These are phyloP conservation scores for Mucor lusitanicus DNA, from an alignment of 371 early-diverging fungal species.

Conservation along the genomic window DNA sequence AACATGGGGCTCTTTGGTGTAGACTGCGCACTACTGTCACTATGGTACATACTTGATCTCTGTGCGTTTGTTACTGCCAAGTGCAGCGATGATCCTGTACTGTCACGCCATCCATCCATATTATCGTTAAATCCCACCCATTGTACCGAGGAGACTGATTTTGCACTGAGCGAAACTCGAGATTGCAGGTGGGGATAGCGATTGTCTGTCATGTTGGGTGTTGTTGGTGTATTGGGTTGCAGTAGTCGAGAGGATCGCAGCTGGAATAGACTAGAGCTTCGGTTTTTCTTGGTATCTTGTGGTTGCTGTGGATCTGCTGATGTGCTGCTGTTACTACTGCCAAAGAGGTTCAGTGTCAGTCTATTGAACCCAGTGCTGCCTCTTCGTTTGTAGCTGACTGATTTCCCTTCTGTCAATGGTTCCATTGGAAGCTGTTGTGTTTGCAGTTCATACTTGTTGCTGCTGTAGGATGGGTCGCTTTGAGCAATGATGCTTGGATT, in stretches of 20 bases:
- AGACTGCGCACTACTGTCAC: slow-evolving; percentile 11
- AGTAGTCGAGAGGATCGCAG: slow-evolving; percentile 23
- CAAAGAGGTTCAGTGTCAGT: slow-evolving; percentile 26
- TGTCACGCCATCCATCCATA: slow-evolving; percentile 34
- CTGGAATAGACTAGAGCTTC: slow-evolving; percentile 16
- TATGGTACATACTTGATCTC: slow-evolving; percentile 21
- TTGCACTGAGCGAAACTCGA: slow-evolving; percentile 21
- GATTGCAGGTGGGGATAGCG: slow-evolving; percentile 4
- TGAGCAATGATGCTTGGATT: neutral
- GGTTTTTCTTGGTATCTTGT: slow-evolving; percentile 8
- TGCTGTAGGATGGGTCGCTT: neutral
- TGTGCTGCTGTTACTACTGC: neutral
- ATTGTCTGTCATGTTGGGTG: neutral
- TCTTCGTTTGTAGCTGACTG: slow-evolving; percentile 9
- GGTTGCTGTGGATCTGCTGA: neutral
- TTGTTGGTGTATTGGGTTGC: slow-evolving; percentile 12
- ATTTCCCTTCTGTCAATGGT: neutral
- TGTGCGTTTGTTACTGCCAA: slow-evolving; percentile 37
- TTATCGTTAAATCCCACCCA: slow-evolving; percentile 45
- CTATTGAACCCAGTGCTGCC: slow-evolving; percentile 19
- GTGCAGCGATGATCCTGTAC: slow-evolving; percentile 18
- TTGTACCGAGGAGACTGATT: slow-evolving; percentile 40
- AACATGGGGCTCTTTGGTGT: slow-evolving; percentile 21
- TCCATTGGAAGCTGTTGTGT: neutral
- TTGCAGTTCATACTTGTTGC: neutral